These are phyloP conservation scores for Colletotrichum theobromicola DNA, from an alignment of 2,329 filamentous ascomycete species.

Conservation along the genomic window DNA sequence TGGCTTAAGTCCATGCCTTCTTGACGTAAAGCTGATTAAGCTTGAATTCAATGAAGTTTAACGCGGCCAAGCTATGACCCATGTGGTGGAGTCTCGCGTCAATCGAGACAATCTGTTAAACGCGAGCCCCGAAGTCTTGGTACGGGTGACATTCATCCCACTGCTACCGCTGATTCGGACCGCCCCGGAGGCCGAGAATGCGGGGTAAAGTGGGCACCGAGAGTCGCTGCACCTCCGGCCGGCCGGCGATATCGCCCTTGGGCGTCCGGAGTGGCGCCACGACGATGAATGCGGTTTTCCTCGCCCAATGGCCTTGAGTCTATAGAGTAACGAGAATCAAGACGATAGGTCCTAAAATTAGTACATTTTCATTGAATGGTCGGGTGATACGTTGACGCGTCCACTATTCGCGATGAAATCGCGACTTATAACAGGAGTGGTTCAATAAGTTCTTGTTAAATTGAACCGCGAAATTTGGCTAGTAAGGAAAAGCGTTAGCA, in stretches of 20 bases:
- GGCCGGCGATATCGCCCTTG: fast-evolving
- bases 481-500: no score
- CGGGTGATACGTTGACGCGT: no score
- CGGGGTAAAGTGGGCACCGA: not conserved
- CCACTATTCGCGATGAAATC: no score
- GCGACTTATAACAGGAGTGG: no score
- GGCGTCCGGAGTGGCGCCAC: not conserved
- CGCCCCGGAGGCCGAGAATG: not conserved
- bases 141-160: not conserved
- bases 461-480: no score
- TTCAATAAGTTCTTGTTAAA: no score
- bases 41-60: not conserved
- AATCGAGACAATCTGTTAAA: not conserved
- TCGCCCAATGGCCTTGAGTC: not conserved
- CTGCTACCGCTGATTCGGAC: not conserved
- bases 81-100: not conserved
- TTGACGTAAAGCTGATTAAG: not conserved
- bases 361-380: no score
- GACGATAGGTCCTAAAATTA: no score
- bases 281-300: not conserved
- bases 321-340: no score
- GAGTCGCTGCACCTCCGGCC: not conserved
- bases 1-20: not conserved
- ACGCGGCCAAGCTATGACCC: not conserved
- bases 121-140: not conserved